These are phyloP conservation scores for Ophiocordyceps camponoti-leonardi DNA, from an alignment of 2,329 filamentous ascomycete genomes.

Conservation along the genomic window DNA sequence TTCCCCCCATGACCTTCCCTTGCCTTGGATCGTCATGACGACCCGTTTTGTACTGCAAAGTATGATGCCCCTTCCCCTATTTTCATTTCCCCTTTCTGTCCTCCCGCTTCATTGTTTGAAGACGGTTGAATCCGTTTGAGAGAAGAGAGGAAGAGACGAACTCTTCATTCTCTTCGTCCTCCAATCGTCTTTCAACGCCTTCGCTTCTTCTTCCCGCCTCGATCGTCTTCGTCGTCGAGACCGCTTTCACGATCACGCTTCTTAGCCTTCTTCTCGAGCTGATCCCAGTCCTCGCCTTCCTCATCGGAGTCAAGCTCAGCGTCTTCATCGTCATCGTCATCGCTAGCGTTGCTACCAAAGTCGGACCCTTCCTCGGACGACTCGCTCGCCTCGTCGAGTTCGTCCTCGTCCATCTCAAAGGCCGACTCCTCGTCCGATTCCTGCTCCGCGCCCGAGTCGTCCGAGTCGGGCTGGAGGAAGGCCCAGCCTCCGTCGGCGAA, in stretches of 20 bases:
- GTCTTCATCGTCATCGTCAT: slow-evolving; percentile 56
- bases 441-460: slow-evolving; percentile 61
- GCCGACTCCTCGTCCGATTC: slow-evolving; percentile 81
- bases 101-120: too few relatives aligned
- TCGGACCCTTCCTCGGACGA: slow-evolving; percentile 72
- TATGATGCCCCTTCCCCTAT: too few relatives aligned
- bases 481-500: slow-evolving; percentile 92
- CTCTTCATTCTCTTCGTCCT: background rate
- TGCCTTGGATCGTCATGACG: too few relatives aligned
- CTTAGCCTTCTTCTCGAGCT: slow-evolving; percentile 78
- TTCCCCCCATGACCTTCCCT: too few relatives aligned
- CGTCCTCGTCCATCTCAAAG: slow-evolving; percentile 79
- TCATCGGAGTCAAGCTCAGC: slow-evolving; percentile 52
- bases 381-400: slow-evolving; percentile 67
- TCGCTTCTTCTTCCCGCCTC: slow-evolving; percentile 41
- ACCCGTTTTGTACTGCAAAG: too few relatives aligned
- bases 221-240: slow-evolving; percentile 41
- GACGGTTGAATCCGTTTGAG: too few relatives aligned
- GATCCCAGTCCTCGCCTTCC: slow-evolving; percentile 84
- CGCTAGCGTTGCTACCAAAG: slow-evolving; percentile 77
- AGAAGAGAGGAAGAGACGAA: too few relatives aligned
- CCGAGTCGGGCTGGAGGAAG: slow-evolving; percentile 75
- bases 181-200: slow-evolving; percentile 10
- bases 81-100: too few relatives aligned
- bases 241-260: slow-evolving; percentile 56